These are phyloP conservation scores for Pestalotiopsis fici DNA, from an alignment of 2,329 filamentous ascomycete species.

Conservation along the genomic window DNA sequence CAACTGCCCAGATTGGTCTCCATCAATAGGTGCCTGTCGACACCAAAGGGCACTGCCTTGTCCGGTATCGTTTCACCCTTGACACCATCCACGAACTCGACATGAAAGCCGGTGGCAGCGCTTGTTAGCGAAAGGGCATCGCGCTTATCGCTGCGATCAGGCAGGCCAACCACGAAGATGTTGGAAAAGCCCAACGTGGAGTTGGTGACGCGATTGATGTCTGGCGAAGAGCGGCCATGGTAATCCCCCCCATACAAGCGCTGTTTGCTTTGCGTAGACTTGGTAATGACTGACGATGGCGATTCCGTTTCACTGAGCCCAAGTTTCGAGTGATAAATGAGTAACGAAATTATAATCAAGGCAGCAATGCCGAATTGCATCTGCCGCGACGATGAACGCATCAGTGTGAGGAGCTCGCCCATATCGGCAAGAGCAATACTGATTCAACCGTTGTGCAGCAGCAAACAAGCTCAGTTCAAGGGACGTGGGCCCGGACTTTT, in stretches of 20 bases:
- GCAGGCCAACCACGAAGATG: constrained; percentile 45
- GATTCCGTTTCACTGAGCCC: neutral
- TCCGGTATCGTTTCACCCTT: constrained; percentile 35
- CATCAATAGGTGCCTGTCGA: constrained; percentile 22
- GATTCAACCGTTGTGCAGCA: neutral
- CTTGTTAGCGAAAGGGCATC: constrained; percentile 44
- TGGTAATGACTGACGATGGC: neutral
- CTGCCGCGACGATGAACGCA: neutral
- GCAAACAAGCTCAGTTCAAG: neutral
- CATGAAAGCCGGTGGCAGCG: constrained; percentile 38
- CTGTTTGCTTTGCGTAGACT: neutral
- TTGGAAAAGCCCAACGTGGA: constrained; percentile 37
- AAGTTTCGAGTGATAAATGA: neutral
- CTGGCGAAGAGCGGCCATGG: constrained; percentile 6
- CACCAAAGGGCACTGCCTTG: constrained; percentile 39
- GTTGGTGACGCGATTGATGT: constrained; percentile 24
- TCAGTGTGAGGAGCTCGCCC: neutral
- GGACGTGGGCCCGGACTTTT: neutral
- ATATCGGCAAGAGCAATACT: neutral
- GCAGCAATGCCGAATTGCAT: neutral
- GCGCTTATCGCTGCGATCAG: constrained; percentile 45
- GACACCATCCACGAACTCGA: constrained; percentile 44
- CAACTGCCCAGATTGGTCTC: constrained; percentile 38
- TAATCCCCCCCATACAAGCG: neutral
- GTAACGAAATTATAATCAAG: neutral